Evolutionary conservation across 768 basidiomycete species (phyloP).

Genomic region (Piloderma croceum): DNA sequence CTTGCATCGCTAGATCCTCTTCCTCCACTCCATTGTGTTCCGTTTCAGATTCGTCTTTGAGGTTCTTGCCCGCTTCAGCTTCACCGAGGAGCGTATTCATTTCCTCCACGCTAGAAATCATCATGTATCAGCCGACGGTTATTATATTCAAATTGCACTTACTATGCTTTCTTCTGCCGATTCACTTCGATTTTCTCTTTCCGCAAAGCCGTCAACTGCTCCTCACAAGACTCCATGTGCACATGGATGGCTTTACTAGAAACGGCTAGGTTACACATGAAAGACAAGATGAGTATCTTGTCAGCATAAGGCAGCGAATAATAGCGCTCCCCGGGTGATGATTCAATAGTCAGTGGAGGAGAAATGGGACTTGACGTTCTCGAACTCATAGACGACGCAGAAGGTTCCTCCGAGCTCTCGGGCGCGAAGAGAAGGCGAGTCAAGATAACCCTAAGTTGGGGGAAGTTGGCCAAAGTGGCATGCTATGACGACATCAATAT

Average conservation of each 20-base stretch:
- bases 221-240: slow-evolving; percentile 88
- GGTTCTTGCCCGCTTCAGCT: slow-evolving; percentile 41
- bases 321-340: slow-evolving; percentile 66
- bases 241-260: slow-evolving; percentile 85
- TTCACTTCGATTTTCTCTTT: slow-evolving; percentile 97
- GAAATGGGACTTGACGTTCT: slow-evolving; percentile 43
- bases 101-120: slow-evolving; percentile 54
- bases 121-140: no score
- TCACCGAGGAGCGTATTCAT: slow-evolving; percentile 63
- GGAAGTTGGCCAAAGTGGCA: slow-evolving; percentile 67
- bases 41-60: no score
- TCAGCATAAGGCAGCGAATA: slow-evolving; percentile 66
- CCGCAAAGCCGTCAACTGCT: slow-evolving; percentile 82
- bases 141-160: slow-evolving; percentile 42
- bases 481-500: slow-evolving; percentile 40
- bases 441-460: slow-evolving; percentile 63
- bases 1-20: slow-evolving; percentile 57
- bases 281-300: slow-evolving; percentile 79
- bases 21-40: no score
- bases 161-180: slow-evolving; percentile 84
- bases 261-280: slow-evolving; percentile 84
- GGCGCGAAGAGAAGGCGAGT: slow-evolving; percentile 71
- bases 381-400: slow-evolving; percentile 42
- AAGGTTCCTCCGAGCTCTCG: slow-evolving; percentile 36
- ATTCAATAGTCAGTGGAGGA: slow-evolving; percentile 27